phyloP scores from a whole-genome alignment of 768 basidiomycete species.

The Boletus speciosus region DNA sequence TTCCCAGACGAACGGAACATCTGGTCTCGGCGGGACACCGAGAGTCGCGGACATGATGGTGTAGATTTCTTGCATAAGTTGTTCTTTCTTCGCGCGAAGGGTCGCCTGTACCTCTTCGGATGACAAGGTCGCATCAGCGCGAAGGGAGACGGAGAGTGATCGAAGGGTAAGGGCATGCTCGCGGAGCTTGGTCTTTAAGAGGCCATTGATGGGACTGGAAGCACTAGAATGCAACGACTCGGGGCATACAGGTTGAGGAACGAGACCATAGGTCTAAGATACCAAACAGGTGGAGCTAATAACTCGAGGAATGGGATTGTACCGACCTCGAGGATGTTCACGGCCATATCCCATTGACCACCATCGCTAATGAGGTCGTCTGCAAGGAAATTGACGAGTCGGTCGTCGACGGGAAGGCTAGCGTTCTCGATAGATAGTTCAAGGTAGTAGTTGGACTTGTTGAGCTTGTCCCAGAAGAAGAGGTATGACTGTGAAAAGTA shows the following conservation, averaged over 20 bases:
- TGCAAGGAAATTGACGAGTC: constrained; percentile 76
- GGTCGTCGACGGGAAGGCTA: constrained; percentile 75
- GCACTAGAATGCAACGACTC: constrained; percentile 81
- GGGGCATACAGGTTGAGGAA: constrained; percentile 80
- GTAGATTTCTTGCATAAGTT: constrained; percentile 80
- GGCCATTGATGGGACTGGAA: constrained; percentile 65
- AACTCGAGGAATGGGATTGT: background rate
- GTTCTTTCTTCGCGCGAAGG: constrained; percentile 81
- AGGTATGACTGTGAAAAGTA: constrained; percentile 61
- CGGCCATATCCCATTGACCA: constrained; percentile 94
- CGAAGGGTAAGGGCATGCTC: constrained; percentile 88
- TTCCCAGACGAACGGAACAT: constrained; percentile 79
- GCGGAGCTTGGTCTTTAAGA: constrained; percentile 88
- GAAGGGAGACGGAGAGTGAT: constrained; percentile 51
- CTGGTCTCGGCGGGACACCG: constrained; percentile 78
- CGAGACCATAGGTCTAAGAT: constrained; percentile 71
- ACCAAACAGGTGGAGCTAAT: constrained; percentile 29
- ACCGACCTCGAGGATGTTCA: constrained; percentile 59
- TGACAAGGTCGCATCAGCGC: constrained; percentile 40
- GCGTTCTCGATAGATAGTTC: constrained; percentile 82
- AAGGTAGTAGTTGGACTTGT: constrained; percentile 86
- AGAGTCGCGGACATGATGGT: constrained; percentile 80
- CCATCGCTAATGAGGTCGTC: constrained; percentile 82
- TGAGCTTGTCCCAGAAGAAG: constrained; percentile 96
- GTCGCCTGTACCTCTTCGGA: constrained; percentile 46